phyloP scores from a whole-genome alignment of 805 yeast species.

The Metschnikowia hibisci region DNA sequence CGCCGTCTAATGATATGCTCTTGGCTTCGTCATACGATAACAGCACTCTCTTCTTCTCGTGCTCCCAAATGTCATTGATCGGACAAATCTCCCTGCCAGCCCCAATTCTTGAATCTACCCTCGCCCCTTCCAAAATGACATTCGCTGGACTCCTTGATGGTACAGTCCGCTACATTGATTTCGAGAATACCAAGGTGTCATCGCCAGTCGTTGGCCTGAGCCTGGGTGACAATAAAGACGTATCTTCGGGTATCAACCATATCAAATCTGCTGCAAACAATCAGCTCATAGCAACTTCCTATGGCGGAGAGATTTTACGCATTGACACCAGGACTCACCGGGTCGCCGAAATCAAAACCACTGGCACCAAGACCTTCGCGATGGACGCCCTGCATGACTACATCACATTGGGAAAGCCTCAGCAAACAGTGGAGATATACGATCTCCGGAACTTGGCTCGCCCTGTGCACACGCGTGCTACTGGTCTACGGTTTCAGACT shows the following conservation, averaged over 20 bases:
- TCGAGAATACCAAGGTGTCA: conserved; percentile 34
- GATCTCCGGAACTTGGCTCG: conserved; percentile 45
- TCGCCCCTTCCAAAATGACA: conserved; percentile 26
- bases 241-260: conserved; percentile 17
- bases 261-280: conserved; percentile 11
- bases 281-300: conserved; percentile 18
- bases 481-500: conserved; percentile 66
- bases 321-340: conserved; percentile 15
- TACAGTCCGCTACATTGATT: conserved; percentile 47
- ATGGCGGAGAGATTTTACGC: conserved; percentile 9
- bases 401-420: conserved; percentile 52
- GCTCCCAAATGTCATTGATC: conserved; percentile 1
- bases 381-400: conserved; percentile 51
- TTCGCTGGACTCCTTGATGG: conserved; percentile 55
- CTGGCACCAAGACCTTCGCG: conserved; percentile 53
- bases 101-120: conserved; percentile 30
- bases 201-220: conserved; percentile 1
- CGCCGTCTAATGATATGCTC: conserved; percentile 13
- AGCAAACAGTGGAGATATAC: conserved; percentile 52
- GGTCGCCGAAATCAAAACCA: conserved; percentile 3
- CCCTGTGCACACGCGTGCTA: conserved; percentile 52
- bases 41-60: conserved; percentile 12
- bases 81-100: conserved; percentile 9
- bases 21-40: conserved; percentile 10
- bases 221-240: neutral